Conservation (phyloP, 768 basidiomycete genomes). For the Tulasnella sp. region DNA sequence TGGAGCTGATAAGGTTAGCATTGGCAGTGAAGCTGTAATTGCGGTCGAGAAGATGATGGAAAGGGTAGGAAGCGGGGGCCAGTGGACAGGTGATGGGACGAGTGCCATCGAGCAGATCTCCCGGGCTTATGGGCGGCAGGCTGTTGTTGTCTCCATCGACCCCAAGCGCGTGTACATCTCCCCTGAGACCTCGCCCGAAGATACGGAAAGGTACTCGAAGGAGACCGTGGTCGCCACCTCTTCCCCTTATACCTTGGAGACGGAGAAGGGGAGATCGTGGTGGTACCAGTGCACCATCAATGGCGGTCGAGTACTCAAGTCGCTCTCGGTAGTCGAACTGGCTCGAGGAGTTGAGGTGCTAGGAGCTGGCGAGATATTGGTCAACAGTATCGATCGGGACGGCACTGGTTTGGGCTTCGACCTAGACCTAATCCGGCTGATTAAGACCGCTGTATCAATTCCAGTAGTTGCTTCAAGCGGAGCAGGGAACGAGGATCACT, state of each 20-base stretch:
- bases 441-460: constrained; percentile 76
- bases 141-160: constrained; percentile 97
- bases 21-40: constrained; percentile 93
- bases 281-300: constrained; percentile 99
- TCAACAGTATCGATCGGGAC: constrained; percentile 97
- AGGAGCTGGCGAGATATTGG: constrained; percentile 91
- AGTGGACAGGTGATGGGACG: constrained; percentile 49
- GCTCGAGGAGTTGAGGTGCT: constrained; percentile 85
- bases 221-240: constrained; percentile 65
- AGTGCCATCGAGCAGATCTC: constrained; percentile 95
- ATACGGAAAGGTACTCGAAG: constrained; percentile 23
- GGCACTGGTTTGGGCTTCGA: constrained; percentile 94
- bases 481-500: constrained; percentile 81
- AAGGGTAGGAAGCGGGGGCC: constrained; percentile 32
- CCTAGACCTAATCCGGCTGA: constrained; percentile 73
- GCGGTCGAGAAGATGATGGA: constrained; percentile 79
- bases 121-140: constrained; percentile 87
- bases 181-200: constrained; percentile 35
- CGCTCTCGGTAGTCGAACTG: constrained; percentile 88
- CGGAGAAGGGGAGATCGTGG: constrained; percentile 78
- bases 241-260: constrained; percentile 60
- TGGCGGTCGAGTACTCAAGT: constrained; percentile 83
- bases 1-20: constrained; percentile 98
- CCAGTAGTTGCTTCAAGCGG: constrained; percentile 96
- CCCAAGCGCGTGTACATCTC: constrained; percentile 85